Evolutionary conservation across 441 rosid genomes (phyloP).

Genomic region (Bocquillonia castaneifolia): DNA sequence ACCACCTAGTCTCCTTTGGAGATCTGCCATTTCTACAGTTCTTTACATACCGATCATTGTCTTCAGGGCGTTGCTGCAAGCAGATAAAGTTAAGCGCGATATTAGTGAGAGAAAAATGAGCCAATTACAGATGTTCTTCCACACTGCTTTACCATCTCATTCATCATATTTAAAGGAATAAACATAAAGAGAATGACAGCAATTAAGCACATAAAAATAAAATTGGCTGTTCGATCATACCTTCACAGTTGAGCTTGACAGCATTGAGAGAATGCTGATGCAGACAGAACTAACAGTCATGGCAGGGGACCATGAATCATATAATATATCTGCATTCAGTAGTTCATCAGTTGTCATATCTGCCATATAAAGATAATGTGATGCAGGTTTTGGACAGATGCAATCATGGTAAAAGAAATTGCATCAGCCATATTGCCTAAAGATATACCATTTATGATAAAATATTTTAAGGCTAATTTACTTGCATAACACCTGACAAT

Average conservation of each 20-base stretch:
- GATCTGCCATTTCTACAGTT: conserved; percentile 96
- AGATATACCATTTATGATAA: background rate
- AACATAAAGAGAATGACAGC: background rate
- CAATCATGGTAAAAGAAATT: background rate
- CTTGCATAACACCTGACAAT: background rate
- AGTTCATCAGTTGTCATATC: conserved; percentile 16
- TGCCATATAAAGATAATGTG: conserved; percentile 18
- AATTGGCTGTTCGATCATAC: conserved; percentile 34
- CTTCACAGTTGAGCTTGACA: conserved; percentile 92
- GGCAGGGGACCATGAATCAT: conserved; percentile 99
- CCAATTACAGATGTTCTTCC: background rate
- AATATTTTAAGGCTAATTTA: background rate
- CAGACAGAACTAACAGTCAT: conserved; percentile 98
- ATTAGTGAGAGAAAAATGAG: background rate
- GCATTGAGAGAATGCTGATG: conserved; percentile 99
- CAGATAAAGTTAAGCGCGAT: conserved; percentile 1
- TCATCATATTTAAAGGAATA: background rate
- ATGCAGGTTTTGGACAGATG: background rate
- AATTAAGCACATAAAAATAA: background rate
- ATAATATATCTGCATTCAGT: conserved; percentile 64
- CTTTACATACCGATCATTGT: conserved; percentile 92
- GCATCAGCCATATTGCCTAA: background rate
- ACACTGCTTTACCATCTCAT: background rate
- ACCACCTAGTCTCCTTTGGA: conserved; percentile 99
- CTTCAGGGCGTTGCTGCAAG: conserved; percentile 97